Evolutionary conservation across 2,329 filamentous ascomycete genomes (phyloP), one percentile per base, ranked within the genome.

Genomic region (Trichoderma harzianum): DNA sequence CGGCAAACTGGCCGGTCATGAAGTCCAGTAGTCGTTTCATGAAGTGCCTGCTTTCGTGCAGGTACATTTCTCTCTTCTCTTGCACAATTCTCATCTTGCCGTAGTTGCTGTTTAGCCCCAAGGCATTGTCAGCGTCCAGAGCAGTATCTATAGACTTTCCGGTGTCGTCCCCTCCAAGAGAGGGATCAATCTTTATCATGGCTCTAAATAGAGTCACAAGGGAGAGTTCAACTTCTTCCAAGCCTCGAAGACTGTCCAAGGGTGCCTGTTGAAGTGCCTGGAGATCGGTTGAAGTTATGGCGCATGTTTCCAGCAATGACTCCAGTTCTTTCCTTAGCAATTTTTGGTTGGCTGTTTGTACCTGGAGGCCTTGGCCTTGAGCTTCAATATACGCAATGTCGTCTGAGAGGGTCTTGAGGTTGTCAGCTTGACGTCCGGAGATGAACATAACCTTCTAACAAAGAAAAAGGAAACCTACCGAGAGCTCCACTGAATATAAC

Each of bases 331-430:
- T 93, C 80, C 95, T 94, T 61, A 99, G 87, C 32, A 97, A 87
- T 80, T 97, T 97, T 80, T 99, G 96, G 77, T 99, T 99, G 53
- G 96, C 94, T 24, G 95, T 95, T 82, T 98, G 96, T 7, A 99
- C 95, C 78, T 99, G 96, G 61, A 99, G 85, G 84, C 96, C 96
- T 82, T 99, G 95, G 7, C 94, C 95, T 81, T 99, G 96, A 2
- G 96, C 94, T 83, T 99, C 96, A 75, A 99, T 98, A 79, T 97
- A 98, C 4, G 94, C 91, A 76, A 99, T 97, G 77, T 99, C 96
- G 64, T 98, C 95, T 71, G 95, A 94, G 34, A 99, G 86, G 63
- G 95, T 98, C 92, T 97, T 78, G 28, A 21, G 2, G 26, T 14
- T 58, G 60, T 72, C 28, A 72, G 70, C 58, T 47, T 55, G 47